Percentiles rank a stretch among this genome's conserved stretches.
These are phyloP conservation scores for Botrytis porri DNA, from an alignment of 2,329 filamentous ascomycete genomes.

Conservation along the genomic window DNA sequence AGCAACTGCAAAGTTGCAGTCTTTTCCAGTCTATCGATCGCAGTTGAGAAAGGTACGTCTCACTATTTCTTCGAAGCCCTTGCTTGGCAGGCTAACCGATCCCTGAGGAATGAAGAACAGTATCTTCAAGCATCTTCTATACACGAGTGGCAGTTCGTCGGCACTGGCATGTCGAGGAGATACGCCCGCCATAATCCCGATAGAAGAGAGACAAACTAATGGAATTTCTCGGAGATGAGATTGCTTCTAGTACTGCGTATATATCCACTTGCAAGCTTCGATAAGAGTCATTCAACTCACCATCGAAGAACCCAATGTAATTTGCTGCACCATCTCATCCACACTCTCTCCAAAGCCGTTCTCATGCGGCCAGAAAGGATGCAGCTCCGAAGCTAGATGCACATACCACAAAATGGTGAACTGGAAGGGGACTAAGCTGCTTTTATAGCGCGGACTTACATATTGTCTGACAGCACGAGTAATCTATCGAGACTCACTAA, in stretches of 20 bases:
- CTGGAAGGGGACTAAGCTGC: not conserved
- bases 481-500: not conserved
- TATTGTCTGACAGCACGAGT: not conserved
- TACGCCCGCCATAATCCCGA: not conserved
- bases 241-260: no score
- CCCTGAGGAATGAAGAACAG: not conserved
- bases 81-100: not conserved
- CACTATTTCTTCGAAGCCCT: not conserved
- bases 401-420: not conserved
- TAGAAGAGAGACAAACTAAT: not conserved
- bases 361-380: not conserved
- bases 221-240: not conserved
- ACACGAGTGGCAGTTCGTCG: not conserved
- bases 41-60: not conserved
- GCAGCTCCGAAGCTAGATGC: not conserved
- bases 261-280: not conserved
- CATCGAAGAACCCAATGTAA: not conserved
- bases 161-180: no score
- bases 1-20: not conserved
- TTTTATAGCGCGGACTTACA: not conserved
- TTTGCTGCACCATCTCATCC: not conserved
- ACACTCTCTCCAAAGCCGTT: not conserved
- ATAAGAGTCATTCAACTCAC: not conserved
- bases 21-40: not conserved
- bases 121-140: not conserved